Conservation (phyloP, 1,284 basidiomycete genomes). For the Grifola frondosa region DNA sequence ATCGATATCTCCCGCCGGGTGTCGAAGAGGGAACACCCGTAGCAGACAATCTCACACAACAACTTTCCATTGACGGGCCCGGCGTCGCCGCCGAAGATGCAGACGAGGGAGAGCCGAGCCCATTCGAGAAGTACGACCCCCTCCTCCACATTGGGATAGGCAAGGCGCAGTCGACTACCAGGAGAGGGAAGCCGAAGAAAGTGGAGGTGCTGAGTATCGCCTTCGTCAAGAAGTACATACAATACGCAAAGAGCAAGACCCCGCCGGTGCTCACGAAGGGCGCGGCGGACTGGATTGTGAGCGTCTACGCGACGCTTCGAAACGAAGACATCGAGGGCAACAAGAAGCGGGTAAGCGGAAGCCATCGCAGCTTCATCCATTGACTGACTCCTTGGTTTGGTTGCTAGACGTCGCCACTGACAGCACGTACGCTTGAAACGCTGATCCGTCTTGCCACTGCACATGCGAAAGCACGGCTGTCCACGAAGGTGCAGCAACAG, state of each 20-base stretch:
- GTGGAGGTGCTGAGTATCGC: conserved; percentile 88
- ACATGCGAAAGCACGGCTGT: conserved; percentile 94
- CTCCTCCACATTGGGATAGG: conserved; percentile 83
- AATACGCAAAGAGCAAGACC: conserved; percentile 91
- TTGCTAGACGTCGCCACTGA: conserved; percentile 88
- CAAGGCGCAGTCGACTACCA: conserved; percentile 42
- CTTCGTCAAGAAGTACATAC: conserved; percentile 99
- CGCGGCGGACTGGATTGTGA: conserved; percentile 93
- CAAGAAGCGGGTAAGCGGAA: conserved; percentile 72
- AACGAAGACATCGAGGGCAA: conserved; percentile 93
- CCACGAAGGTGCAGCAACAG: conserved; percentile 77
- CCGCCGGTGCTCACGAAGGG: conserved; percentile 88
- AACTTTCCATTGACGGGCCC: conserved; percentile 81
- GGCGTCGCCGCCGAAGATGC: conserved; percentile 54
- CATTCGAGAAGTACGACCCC: conserved; percentile 97
- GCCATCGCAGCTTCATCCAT: not conserved
- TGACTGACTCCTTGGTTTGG: conserved; percentile 1
- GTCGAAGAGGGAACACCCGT: conserved; percentile 93
- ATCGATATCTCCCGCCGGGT: conserved; percentile 94
- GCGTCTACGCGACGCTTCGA: conserved; percentile 88
- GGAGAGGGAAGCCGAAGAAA: conserved; percentile 61
- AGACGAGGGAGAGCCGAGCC: conserved; percentile 68
- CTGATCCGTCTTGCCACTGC: conserved; percentile 98
- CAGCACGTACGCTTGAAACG: conserved; percentile 98
- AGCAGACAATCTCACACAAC: conserved; percentile 86